Evolutionary conservation across 768 basidiomycete genomes (phyloP), one percentile per base, ranked within the genome.

Genomic region (Tulasnella sp.): DNA sequence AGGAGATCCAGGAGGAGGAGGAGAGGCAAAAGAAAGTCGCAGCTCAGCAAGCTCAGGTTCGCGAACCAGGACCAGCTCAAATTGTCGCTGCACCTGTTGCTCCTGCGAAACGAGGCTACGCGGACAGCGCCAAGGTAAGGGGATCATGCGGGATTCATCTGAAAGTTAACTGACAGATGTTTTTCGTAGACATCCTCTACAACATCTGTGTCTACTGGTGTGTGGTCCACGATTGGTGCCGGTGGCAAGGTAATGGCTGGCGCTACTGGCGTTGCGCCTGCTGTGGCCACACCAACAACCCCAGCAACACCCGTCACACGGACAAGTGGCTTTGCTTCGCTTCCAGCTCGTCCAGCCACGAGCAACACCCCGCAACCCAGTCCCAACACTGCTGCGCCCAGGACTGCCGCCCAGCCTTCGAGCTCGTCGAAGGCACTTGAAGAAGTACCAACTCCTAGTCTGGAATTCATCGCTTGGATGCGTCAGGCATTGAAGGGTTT

Each of bases 1-100:
- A 94, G 75, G 92, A 99, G 74, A 99, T 99, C 42, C 90, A 94
- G 68, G 94, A 98, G 71, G 96, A 99, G 66, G 96, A 99, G 68
- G 91, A 94, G 71, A 80, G 75, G 63, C 79, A 85, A 62, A 92
- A 91, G 76, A 87, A 83, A 70, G 63, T 65, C 27, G 65, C 72
- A 27, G 75, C 75, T 0, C 84, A 83, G 69, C 82, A 87, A 63
- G 68, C 69, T 19, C 64, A 81, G 76, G 15, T 38, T 38, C 54
- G 74, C 73, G 59, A 66, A 8, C 25, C 19, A 3, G 57, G 45
- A 9, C 17, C 46, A 19, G 11, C 57, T 10, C 34, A 5, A 15
- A 38, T 38, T 38, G 34, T 38, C 34, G 41, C 54, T 44, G 8
- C 59, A 15, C 41, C 44, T 43, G 42, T 30, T n/a, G 41, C 56